phyloP scores from a whole-genome alignment of 78 protist species.

The slime mould (Dictyostelium discoideum) region DNA sequence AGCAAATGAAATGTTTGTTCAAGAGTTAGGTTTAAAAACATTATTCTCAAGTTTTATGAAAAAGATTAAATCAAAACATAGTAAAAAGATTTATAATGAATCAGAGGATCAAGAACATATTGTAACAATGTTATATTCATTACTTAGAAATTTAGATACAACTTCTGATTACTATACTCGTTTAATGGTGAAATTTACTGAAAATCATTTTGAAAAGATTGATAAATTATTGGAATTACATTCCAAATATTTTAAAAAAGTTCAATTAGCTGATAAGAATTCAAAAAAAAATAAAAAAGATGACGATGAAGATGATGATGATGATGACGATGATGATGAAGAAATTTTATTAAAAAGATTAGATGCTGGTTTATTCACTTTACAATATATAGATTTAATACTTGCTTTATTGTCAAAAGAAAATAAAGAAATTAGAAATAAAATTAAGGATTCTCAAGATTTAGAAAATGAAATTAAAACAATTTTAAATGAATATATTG shows the following conservation, averaged over 20 bases:
- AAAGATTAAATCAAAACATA: conserved; percentile 50
- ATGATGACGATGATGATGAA: conserved; percentile 58
- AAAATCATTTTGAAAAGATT: conserved; percentile 65
- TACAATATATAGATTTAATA: conserved; percentile 59
- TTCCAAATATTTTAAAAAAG: conserved; percentile 46
- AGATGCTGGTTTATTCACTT: conserved; percentile 79
- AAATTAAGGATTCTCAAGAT: neutral
- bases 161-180: neutral
- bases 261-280: conserved; percentile 1
- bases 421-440: neutral
- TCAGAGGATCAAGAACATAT: conserved; percentile 62
- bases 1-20: conserved; percentile 24
- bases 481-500: neutral
- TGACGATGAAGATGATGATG: conserved; percentile 8
- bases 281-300: neutral
- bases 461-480: neutral
- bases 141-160: conserved; percentile 29
- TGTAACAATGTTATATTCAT: conserved; percentile 31
- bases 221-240: conserved; percentile 53
- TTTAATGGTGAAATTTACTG: conserved; percentile 62
- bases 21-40: conserved; percentile 72
- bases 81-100: conserved; percentile 31
- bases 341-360: conserved; percentile 32
- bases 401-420: conserved; percentile 4
- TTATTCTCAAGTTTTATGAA: conserved; percentile 84